Percentiles rank a stretch among this genome's conserved stretches.
These are phyloP conservation scores for Glutinoglossum americanum DNA, from an alignment of 495 filamentous ascomycete species.

Conservation along the genomic window DNA sequence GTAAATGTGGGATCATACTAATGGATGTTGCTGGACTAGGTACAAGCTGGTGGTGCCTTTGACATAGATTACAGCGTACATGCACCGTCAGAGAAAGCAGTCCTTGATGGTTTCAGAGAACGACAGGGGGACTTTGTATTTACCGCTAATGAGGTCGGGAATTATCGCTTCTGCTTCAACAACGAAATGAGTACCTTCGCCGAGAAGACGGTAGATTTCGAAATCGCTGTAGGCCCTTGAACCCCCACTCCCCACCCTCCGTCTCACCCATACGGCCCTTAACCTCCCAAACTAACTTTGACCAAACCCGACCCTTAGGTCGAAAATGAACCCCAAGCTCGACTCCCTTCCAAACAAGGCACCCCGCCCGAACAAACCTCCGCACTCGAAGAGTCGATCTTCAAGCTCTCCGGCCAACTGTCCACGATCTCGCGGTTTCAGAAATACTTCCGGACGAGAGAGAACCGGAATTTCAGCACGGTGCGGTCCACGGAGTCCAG, in stretches of 20 bases:
- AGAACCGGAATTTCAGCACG: slow-evolving; percentile 97
- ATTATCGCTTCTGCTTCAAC: slow-evolving; percentile 95
- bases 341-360: slow-evolving; percentile 78
- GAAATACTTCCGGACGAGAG: slow-evolving; percentile 96
- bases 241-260: background rate
- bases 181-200: slow-evolving; percentile 96
- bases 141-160: slow-evolving; percentile 77
- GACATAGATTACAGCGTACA: slow-evolving; percentile 83
- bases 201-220: slow-evolving; percentile 97
- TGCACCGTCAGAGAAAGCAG: slow-evolving; percentile 60
- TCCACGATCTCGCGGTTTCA: slow-evolving; percentile 96
- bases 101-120: slow-evolving; percentile 79
- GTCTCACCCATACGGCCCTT: slow-evolving; percentile 1
- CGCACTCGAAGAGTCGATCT: slow-evolving; percentile 81
- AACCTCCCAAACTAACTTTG: too few relatives aligned
- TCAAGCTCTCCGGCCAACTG: slow-evolving; percentile 80
- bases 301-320: slow-evolving; percentile 37
- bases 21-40: slow-evolving; percentile 35
- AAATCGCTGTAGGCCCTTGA: slow-evolving; percentile 58
- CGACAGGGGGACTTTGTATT: slow-evolving; percentile 97
- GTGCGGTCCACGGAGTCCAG: slow-evolving; percentile 85
- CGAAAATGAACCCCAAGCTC: slow-evolving; percentile 73
- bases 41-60: slow-evolving; percentile 90
- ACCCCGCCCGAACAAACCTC: slow-evolving; percentile 79
- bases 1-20: too few relatives aligned